Evolutionary conservation across 2,329 filamentous ascomycete genomes (phyloP).

Genomic region (Penicillium sp.): DNA sequence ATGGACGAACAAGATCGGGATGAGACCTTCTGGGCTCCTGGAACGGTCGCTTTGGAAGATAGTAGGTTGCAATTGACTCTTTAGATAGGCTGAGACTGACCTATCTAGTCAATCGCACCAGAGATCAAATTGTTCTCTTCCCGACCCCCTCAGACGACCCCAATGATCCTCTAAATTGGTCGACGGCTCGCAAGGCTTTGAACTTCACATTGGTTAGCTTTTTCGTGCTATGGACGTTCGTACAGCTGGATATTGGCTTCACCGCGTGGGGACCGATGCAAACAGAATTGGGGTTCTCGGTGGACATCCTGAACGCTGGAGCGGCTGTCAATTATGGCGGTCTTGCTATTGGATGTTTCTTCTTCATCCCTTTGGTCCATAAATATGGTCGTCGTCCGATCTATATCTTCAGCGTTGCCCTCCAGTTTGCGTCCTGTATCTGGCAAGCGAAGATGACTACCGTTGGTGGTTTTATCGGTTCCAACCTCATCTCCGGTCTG

Average conservation of each 20-base stretch:
- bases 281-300: conserved; percentile 44
- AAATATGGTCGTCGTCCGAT: conserved; percentile 51
- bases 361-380: conserved; percentile 49
- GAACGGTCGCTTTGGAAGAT: conserved; percentile 22
- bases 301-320: conserved; percentile 44
- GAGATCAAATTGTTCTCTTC: conserved; percentile 17
- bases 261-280: conserved; percentile 47
- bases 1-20: conserved; percentile 9
- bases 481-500: conserved; percentile 47
- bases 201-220: conserved; percentile 29
- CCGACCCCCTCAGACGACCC: conserved; percentile 27
- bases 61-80: conserved; percentile 8
- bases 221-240: conserved; percentile 29
- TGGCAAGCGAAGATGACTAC: conserved; percentile 49
- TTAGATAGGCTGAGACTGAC: neutral
- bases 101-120: conserved; percentile 7
- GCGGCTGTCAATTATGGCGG: conserved; percentile 47
- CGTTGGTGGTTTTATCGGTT: conserved; percentile 43
- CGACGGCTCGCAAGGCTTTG: conserved; percentile 22
- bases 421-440: conserved; percentile 39
- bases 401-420: conserved; percentile 44
- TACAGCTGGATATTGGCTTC: conserved; percentile 40
- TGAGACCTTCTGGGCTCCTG: conserved; percentile 20
- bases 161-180: conserved; percentile 31
- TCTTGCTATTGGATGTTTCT: conserved; percentile 44